A percentile compares a stretch with the other conserved stretches of the same genome.
These are phyloP conservation scores for Entomortierella lignicola DNA, from an alignment of 192 early-diverging fungal species.

Conservation along the genomic window DNA sequence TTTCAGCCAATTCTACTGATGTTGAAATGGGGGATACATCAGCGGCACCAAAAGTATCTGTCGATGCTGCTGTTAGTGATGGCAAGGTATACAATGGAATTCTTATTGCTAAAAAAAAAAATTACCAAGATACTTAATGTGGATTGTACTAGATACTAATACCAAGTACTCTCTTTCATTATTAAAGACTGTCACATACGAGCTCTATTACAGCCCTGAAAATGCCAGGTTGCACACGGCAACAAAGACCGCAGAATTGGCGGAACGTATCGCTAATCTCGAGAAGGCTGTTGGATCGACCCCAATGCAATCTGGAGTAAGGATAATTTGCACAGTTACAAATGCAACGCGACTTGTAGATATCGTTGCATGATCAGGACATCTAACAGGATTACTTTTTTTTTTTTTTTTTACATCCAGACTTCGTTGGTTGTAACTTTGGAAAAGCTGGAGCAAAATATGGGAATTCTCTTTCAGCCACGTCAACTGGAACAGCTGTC, in stretches of 20 bases:
- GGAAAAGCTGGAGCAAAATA: slow-evolving; percentile 76
- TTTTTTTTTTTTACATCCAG: slow-evolving; percentile 35
- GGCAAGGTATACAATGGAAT: too few relatives aligned
- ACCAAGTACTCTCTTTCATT: neutral
- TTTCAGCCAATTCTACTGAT: slow-evolving; percentile 21
- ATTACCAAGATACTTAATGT: too few relatives aligned
- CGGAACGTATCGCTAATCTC: slow-evolving; percentile 73
- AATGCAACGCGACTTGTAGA: too few relatives aligned
- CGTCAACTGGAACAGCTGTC: slow-evolving; percentile 74
- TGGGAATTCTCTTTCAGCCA: slow-evolving; percentile 77
- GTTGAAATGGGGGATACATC: slow-evolving; percentile 13
- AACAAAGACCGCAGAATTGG: slow-evolving; percentile 70
- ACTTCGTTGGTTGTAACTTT: slow-evolving; percentile 67
- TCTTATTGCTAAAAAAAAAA: too few relatives aligned
- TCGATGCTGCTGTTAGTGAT: slow-evolving; percentile 8
- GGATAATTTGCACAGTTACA: neutral
- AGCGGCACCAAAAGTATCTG: slow-evolving; percentile 3
- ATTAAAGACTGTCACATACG: slow-evolving; percentile 72
- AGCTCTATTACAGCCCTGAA: slow-evolving; percentile 77
- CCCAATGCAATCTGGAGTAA: slow-evolving; percentile 63
- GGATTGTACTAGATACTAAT: too few relatives aligned
- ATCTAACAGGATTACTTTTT: too few relatives aligned
- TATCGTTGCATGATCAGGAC: too few relatives aligned
- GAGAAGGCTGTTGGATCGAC: slow-evolving; percentile 78
- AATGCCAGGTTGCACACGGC: slow-evolving; percentile 64